phyloP scores from a whole-genome alignment of 1,284 basidiomycete species.

The Ustilago vetiveriae region DNA sequence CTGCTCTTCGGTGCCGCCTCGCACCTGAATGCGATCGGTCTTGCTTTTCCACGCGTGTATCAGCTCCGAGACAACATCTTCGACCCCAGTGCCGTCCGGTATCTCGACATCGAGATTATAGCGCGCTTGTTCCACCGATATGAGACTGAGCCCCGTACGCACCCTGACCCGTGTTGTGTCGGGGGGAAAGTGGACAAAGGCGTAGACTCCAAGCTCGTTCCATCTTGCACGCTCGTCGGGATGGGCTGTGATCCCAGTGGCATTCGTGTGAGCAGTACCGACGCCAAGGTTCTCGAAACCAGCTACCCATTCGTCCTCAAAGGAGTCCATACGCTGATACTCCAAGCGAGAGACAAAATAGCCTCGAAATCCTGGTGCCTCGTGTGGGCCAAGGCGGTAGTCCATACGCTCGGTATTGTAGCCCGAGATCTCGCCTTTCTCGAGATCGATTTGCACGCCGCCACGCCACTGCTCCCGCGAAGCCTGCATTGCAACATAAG shows the following conservation, averaged over 20 bases:
- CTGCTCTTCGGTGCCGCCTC: slow-evolving; percentile 72
- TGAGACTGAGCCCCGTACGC: slow-evolving; percentile 80
- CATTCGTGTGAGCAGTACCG: slow-evolving; percentile 49
- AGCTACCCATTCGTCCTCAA: slow-evolving; percentile 7
- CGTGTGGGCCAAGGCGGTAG: slow-evolving; percentile 65
- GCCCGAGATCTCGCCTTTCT: slow-evolving; percentile 74
- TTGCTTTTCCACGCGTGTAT: slow-evolving; percentile 79
- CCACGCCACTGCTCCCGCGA: slow-evolving; percentile 76
- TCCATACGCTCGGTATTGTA: slow-evolving; percentile 76
- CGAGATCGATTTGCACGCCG: slow-evolving; percentile 71
- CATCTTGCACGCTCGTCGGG: slow-evolving; percentile 33
- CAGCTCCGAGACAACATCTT: slow-evolving; percentile 73
- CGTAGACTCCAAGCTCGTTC: slow-evolving; percentile 72
- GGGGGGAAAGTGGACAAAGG: slow-evolving; percentile 72
- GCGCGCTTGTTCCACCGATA: slow-evolving; percentile 79
- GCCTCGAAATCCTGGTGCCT: slow-evolving; percentile 72
- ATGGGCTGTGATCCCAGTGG: slow-evolving; percentile 70
- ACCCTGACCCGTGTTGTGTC: slow-evolving; percentile 71
- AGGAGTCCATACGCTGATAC: slow-evolving; percentile 17
- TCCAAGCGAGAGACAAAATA: slow-evolving; percentile 82
- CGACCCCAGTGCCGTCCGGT: slow-evolving; percentile 70
- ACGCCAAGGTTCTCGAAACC: slow-evolving; percentile 14
- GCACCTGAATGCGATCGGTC: slow-evolving; percentile 74
- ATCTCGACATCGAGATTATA: slow-evolving; percentile 73
- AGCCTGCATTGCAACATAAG: slow-evolving; percentile 78